Base-by-base conservation (phyloP, 2,329 filamentous ascomycete genomes). In the Magnaporthiopsis incrustans region DNA sequence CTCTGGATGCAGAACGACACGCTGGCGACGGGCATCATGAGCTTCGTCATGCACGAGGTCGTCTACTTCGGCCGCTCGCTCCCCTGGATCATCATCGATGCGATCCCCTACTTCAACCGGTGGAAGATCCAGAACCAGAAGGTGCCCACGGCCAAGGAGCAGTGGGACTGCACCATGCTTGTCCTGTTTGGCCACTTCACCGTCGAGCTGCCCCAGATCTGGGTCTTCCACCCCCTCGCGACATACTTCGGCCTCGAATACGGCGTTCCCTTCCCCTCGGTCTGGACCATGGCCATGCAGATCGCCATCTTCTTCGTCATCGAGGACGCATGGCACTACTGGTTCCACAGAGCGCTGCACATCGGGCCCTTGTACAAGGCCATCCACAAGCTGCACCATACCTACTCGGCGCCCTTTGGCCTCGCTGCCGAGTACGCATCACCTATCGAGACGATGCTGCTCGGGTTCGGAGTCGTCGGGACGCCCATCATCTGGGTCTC, bases 271-370 rank as follows among this genome's bases (percentile, higher is more conserved):
- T 99, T 99, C 82, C 95, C 95, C 44, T 82, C 89, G 15, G 72
- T 89, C 69, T 89, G 84, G 79, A 97, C 88, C 73, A 98, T 99
- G 83, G 89, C 89, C 68, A 87, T 90, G 75, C 95, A 99, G 73
- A 94, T 99, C 70, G 85, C 88, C 66, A 83, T 98, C 74, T 96
- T 98, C 84, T 99, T 99, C 79, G 85, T 98, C 65, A 79, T 97
- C 73, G 95, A 99, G 78, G 95, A 99, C 77, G 82, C 94, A 69
- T 99, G 95, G 95, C 95, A 99, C 79, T 99, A 99, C 84, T 98
- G 93, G 88, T 87, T 87, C 70, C 95, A 99, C 80, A 92, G 95
- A 70, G 86, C 85, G 58, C 87, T 99, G 79, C 95, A 99, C 83
- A 96, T 92, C 81, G 93, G 91, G 27, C 91, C 92, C 56, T 87